Evolutionary conservation across 192 early-diverging fungal species (phyloP).

Genomic region (Coemansia sp.): DNA sequence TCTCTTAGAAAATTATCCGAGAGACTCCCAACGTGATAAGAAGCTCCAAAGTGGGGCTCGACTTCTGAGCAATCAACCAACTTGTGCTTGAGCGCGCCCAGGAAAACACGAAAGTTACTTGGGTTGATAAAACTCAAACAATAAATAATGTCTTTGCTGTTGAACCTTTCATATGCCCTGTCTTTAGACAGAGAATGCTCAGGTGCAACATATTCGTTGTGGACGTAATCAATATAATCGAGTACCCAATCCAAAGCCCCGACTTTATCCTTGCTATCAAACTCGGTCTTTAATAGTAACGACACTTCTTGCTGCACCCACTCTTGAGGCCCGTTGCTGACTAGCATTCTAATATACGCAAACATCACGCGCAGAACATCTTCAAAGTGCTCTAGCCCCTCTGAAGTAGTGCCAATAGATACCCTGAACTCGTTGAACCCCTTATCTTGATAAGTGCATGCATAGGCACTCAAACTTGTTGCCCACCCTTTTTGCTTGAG

Average conservation of each 20-base stretch:
- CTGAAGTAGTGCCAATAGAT: constrained; percentile 6
- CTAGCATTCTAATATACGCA: constrained; percentile 29
- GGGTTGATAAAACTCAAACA: constrained; percentile 57
- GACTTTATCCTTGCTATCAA: constrained; percentile 61
- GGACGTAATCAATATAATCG: constrained; percentile 62
- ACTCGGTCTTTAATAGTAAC: constrained; percentile 30
- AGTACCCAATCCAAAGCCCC: constrained; percentile 59
- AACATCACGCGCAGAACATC: constrained; percentile 29
- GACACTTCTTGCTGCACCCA: constrained; percentile 36
- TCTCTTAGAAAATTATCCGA: neutral
- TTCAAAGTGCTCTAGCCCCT: constrained; percentile 16
- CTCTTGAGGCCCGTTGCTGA: constrained; percentile 14
- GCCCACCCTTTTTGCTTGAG: constrained; percentile 86
- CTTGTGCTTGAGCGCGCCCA: constrained; percentile 31
- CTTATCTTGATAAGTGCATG: neutral
- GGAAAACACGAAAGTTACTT: constrained; percentile 56
- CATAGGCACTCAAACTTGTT: constrained; percentile 19
- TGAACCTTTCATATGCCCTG: constrained; percentile 60
- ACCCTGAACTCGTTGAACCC: constrained; percentile 17
- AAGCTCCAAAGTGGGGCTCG: constrained; percentile 74
- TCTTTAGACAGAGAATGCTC: constrained; percentile 66
- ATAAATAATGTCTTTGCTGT: constrained; percentile 59
- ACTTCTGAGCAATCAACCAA: constrained; percentile 29
- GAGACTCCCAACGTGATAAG: constrained; percentile 58
- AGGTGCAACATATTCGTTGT: constrained; percentile 61